phyloP scores from a whole-genome alignment of 2,329 filamentous ascomycete genomes.

The Talaromyces sp. region DNA sequence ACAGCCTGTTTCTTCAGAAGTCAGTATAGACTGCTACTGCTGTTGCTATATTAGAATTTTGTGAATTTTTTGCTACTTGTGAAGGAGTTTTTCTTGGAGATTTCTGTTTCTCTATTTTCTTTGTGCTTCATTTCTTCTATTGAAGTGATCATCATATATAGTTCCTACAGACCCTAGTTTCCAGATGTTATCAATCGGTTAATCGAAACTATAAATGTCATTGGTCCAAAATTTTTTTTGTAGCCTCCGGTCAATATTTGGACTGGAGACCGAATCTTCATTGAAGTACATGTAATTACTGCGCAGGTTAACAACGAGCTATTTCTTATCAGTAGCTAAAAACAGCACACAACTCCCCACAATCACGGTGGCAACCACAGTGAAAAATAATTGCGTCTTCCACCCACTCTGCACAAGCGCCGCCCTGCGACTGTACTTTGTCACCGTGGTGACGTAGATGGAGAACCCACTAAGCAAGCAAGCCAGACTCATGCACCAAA shows the following conservation, averaged over 20 bases:
- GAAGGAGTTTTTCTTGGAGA: not conserved
- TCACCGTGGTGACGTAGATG: slow-evolving; percentile 81
- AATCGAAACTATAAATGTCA: not conserved
- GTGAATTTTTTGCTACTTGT: not conserved
- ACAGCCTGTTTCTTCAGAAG: not conserved
- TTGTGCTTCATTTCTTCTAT: not conserved
- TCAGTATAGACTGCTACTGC: not conserved
- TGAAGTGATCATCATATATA: not conserved
- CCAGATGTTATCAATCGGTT: too few relatives aligned
- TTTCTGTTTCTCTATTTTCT: not conserved
- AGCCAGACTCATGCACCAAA: slow-evolving; percentile 76
- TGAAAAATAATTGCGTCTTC: slow-evolving; percentile 77
- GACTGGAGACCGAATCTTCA: not conserved
- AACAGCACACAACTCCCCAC: slow-evolving; percentile 41
- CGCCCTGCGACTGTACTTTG: slow-evolving; percentile 68
- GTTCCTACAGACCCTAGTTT: not conserved
- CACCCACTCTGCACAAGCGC: slow-evolving; percentile 90
- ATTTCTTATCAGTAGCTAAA: slow-evolving; percentile 30
- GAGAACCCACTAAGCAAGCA: slow-evolving; percentile 71
- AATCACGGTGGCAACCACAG: slow-evolving; percentile 38
- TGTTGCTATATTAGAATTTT: not conserved
- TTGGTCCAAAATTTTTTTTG: too few relatives aligned
- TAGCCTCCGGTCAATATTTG: not conserved
- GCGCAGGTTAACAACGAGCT: not conserved
- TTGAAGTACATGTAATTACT: not conserved